phyloP scores from a whole-genome alignment of 768 basidiomycete genomes.

The Phallus indusiatus region DNA sequence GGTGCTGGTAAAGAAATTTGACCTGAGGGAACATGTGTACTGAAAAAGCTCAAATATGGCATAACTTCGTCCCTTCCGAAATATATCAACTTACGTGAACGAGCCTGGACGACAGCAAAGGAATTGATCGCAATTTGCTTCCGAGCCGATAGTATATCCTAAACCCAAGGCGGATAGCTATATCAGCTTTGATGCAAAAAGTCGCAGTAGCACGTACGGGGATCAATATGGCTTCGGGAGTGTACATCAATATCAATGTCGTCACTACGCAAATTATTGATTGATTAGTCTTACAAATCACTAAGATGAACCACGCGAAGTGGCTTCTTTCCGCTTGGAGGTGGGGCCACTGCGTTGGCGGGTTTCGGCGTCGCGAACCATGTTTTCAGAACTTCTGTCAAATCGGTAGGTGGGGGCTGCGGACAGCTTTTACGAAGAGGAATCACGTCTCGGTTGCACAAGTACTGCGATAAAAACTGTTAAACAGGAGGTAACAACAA shows the following conservation, averaged over 20 bases:
- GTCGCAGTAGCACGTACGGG: constrained; percentile 5
- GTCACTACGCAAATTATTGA: neutral
- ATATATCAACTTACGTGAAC: constrained; percentile 2
- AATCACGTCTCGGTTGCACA: neutral
- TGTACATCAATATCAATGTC: neutral
- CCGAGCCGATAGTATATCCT: constrained; percentile 18
- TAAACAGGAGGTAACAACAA: neutral
- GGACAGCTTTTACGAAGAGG: constrained; percentile 6
- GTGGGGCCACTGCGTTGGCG: constrained; percentile 3
- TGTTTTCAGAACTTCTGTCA: neutral
- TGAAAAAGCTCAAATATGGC: neutral
- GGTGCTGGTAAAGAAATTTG: constrained; percentile 15
- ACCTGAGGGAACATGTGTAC: neutral
- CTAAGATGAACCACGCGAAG: constrained; percentile 5
- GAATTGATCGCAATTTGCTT: constrained; percentile 16
- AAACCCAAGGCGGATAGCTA: neutral
- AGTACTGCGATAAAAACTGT: neutral
- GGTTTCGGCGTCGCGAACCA: constrained; percentile 9
- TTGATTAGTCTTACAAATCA: constrained; percentile 5
- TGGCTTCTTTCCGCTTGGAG: neutral
- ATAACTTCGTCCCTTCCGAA: neutral
- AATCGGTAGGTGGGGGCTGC: neutral
- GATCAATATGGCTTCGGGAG: constrained; percentile 15
- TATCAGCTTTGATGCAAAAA: neutral
- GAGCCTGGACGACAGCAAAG: constrained; percentile 16